Evolutionary conservation across 1,284 basidiomycete genomes (phyloP), one percentile per base, ranked within the genome.

Genomic region (Porodaedalea pini): DNA sequence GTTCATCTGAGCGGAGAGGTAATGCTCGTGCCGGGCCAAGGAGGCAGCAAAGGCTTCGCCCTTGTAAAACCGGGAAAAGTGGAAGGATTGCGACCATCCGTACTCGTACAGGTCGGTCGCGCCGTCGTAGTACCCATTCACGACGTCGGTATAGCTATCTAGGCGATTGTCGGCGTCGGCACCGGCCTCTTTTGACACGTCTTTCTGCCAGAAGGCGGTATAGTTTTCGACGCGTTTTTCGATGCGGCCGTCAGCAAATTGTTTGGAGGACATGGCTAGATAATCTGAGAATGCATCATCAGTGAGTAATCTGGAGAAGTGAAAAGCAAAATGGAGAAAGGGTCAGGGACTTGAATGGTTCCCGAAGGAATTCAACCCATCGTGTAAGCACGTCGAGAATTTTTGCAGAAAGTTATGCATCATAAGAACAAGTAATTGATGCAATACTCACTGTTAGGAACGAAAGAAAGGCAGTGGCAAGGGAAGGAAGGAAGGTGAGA

Each of bases 31-130:
- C 54, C 97, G 89, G 15, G 96, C 95, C 57, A 99, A 81, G 55
- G 90, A 84, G 4, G 82, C 82, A 43, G 76, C 69, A 69, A 99
- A 98, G 1, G 85, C 83, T 73, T 99, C 97, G 63, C 96, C 97
- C 73, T 89, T 90, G 84, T 92, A 94, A 80, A 97, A 99, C 40
- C 97, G 92, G 56, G 92, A 97, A 74, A 99, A 99, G 77, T 99
- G 96, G 85, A 99, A 99, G 47, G 90, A 95, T 60, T 87, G 78
- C 5, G 82, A 83, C 94, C 93, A 96, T 56, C 92, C 95, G 70
- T 94, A 98, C 75, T 99, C 96, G 78, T 98, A 99, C 56, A 99
- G 79, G 70, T 94, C 86, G 17, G 96, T 99, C 4, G 94, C 96
- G 65, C 93, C 94, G 68, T 98, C 95, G 67, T 98, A 98, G 78